A percentile compares a stretch with the other conserved stretches of the same genome.
phyloP scores from a whole-genome alignment of 345 rosid genomes.

The Erucastrum elatum region DNA sequence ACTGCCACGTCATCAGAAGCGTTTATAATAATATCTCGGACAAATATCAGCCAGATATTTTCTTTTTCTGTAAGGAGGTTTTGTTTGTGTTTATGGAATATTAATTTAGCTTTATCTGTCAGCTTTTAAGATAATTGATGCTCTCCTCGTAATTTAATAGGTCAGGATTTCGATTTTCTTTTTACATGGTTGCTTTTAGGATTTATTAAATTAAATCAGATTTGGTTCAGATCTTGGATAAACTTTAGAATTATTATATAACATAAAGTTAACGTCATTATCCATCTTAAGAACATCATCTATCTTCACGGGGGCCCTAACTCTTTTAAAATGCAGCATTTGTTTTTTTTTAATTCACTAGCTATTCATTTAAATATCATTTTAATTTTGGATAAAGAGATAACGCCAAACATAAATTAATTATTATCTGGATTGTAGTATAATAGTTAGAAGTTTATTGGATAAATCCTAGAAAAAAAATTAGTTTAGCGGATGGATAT shows the following conservation, averaged over 20 bases:
- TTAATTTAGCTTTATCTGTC: background rate
- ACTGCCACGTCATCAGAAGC: slow-evolving; percentile 44
- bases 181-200: background rate
- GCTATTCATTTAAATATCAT: background rate
- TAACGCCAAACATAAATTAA: background rate
- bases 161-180: background rate
- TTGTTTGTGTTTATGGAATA: background rate
- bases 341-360: background rate
- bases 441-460: background rate
- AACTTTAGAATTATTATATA: background rate
- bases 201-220: background rate
- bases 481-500: background rate
- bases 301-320: background rate
- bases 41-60: slow-evolving; percentile 48
- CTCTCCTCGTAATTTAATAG: background rate
- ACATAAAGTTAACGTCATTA: background rate
- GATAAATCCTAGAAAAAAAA: background rate
- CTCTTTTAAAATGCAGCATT: background rate
- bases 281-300: background rate
- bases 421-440: background rate
- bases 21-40: slow-evolving; percentile 49
- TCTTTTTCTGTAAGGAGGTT: slow-evolving; percentile 17
- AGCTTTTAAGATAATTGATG: background rate
- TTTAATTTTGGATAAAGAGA: background rate
- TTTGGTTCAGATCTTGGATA: slow-evolving; percentile 4